Evolutionary conservation across 345 rosid species (phyloP), one percentile per base, ranked within the genome.

Genomic region (Eucalyptus sp.): DNA sequence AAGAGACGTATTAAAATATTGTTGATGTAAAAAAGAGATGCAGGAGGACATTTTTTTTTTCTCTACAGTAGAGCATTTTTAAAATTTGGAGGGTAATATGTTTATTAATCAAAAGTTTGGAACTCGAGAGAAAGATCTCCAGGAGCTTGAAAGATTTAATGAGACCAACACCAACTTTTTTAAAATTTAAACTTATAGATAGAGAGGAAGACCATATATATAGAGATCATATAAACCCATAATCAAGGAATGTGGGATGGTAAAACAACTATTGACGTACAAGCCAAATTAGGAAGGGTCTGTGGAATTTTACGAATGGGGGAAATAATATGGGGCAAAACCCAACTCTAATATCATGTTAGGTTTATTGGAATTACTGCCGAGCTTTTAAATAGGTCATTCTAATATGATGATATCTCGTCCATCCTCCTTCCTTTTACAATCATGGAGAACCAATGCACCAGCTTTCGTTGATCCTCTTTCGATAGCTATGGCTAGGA

Each of bases 121-220:
- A 71, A 71, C 7, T 0, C 1, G 9, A 71, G 44, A 71, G 25
- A 71, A 3, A 33, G 54, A 43, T 17, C 10, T 6, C 41, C 2
- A 0, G 2, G 44, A 68, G 44, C 44, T 0, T 9, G 7, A 68
- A 68, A 68, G 12, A 16, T 68, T 68, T 33, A 17, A 6, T 18
- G 4, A 10, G 12, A 16, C 2, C 10, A n/a, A 2, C n/a, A 7
- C 8, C 6, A 31, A 33, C 1, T 9, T 33, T 18, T 5, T 5
- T 33, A 33, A 71, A 71, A 6, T 3, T n/a, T 66, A 71, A 71
- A 71, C 24, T 71, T 31, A 68, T 33, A 16, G 3, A 10, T 33
- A 6, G 2, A 6, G 2, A 68, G 24, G 44, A 68, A 14, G 1
- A 31, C 0, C 17, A 8, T 5, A 33, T 33, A 33, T 33, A 33